Evolutionary conservation across 371 early-diverging fungal species (phyloP).

Genomic region (Encephalitozoon cuniculi): DNA sequence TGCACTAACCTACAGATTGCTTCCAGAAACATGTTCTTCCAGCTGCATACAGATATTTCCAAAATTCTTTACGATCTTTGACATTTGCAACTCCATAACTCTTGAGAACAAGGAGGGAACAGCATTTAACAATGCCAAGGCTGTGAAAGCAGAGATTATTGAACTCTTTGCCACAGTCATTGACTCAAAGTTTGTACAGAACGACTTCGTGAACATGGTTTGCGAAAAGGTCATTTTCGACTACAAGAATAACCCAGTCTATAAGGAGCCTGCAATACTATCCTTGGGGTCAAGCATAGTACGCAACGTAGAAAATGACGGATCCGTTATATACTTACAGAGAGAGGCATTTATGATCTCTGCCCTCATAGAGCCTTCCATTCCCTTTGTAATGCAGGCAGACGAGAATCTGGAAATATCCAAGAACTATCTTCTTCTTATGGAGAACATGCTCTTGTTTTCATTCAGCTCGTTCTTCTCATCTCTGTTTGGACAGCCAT

Average conservation of each 20-base stretch:
- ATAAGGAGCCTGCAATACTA: slow-evolving; percentile 30
- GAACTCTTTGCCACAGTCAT: slow-evolving; percentile 36
- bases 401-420: slow-evolving; percentile 45
- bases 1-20: slow-evolving; percentile 24
- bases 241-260: slow-evolving; percentile 21
- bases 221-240: slow-evolving; percentile 43
- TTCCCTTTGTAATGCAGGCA: slow-evolving; percentile 32
- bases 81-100: slow-evolving; percentile 12
- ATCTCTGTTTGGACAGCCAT: slow-evolving; percentile 8
- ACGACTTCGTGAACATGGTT: slow-evolving; percentile 34
- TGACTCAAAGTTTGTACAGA: not conserved
- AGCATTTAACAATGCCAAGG: not conserved
- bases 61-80: slow-evolving; percentile 23
- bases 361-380: slow-evolving; percentile 36
- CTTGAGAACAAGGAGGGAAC: not conserved
- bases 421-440: slow-evolving; percentile 26
- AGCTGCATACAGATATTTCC: slow-evolving; percentile 10
- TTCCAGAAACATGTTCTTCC: slow-evolving; percentile 32
- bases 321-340: slow-evolving; percentile 13
- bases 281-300: slow-evolving; percentile 24
- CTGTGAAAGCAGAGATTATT: slow-evolving; percentile 24
- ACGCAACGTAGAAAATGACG: slow-evolving; percentile 16
- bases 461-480: slow-evolving; percentile 33
- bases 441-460: not conserved
- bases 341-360: slow-evolving; percentile 40